phyloP scores from a whole-genome alignment of 1,139 yeast species.

The Nakaseomyces nivariensis region DNA sequence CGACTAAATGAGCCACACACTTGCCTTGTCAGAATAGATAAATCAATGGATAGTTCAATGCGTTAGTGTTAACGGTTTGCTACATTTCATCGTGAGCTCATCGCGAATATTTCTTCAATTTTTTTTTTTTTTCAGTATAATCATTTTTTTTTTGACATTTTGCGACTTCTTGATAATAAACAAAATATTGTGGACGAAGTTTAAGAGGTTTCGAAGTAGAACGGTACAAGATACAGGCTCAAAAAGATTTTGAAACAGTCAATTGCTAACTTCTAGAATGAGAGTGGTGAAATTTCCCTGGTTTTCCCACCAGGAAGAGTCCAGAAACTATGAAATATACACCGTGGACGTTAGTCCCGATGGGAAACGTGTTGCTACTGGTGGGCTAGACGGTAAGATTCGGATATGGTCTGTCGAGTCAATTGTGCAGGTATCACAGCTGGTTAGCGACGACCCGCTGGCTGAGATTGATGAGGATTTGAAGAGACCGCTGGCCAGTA shows the following conservation, averaged over 20 bases:
- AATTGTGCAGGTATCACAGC: conserved; percentile 33
- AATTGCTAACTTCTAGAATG: conserved; percentile 35
- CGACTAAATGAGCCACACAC: no score
- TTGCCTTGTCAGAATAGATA: no score
- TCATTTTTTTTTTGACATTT: no score
- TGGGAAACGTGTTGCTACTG: conserved; percentile 81
- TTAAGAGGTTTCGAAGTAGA: no score
- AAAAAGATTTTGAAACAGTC: not conserved
- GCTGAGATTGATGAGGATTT: conserved; percentile 27
- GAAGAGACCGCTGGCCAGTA: conserved; percentile 57
- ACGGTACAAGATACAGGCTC: no score
- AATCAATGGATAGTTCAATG: no score
- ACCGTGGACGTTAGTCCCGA: conserved; percentile 73
- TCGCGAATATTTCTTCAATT: no score
- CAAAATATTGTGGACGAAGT: no score
- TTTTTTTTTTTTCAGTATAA: no score
- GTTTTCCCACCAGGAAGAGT: conserved; percentile 73
- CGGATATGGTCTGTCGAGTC: conserved; percentile 78
- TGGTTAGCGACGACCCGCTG: conserved; percentile 9
- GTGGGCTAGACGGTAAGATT: conserved; percentile 91
- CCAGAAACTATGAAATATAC: conserved; percentile 73
- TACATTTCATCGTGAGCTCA: no score
- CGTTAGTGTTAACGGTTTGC: no score
- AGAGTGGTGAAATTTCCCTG: conserved; percentile 75
- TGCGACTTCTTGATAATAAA: no score